Base-by-base conservation (phyloP, 2,329 filamentous ascomycete species). In the Curvularia eragrostidis region DNA sequence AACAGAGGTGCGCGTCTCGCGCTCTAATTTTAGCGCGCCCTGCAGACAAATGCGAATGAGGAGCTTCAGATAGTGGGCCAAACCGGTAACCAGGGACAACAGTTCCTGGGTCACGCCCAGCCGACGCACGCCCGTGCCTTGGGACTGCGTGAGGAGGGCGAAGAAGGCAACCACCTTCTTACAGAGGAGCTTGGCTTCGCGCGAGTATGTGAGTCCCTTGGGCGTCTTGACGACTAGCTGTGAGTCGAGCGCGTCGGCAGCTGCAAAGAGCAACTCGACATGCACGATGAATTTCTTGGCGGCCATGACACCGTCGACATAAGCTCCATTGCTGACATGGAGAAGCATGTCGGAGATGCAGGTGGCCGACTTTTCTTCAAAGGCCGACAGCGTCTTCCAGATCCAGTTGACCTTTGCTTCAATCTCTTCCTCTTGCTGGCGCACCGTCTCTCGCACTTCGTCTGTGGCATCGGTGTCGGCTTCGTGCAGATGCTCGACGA, bases 131-230 rank as follows among this genome's bases (percentile, higher is more conserved):
- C 90, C 91, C 8, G 89, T 91, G 71, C 97, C 93, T 74, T 98
- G 94, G 1, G 93, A 95, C 76, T 97, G 97, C 5, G 94, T 96
- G 8, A 99, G 83, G 18, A 99, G 82, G 12, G 93, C 93, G 76
- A 99, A 99, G 82, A 99, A 99, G 24, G 94, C 91, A 5, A 99
- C 95, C 53, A 99, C 96, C 78, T 99, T 99, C 79, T 99, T 99
- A 83, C 95, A 99, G n/a, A 99, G 86, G 49, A 99, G 84, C 78
- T 99, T 99, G n/a, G 95, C 91, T 80, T 99, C 95, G 70, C 95
- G 88, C 18, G 91, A 90, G 74, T 98, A 99, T 9, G 93, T 91
- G 60, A 99, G 84, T 62, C 91, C 89, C 83, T 95, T 96, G 67
- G 91, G 85, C 18, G 88, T 88, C 43, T 89, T 80, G 19, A 81